Conservation (phyloP, 306 rosid species). For the Lathyrus sativus region DNA sequence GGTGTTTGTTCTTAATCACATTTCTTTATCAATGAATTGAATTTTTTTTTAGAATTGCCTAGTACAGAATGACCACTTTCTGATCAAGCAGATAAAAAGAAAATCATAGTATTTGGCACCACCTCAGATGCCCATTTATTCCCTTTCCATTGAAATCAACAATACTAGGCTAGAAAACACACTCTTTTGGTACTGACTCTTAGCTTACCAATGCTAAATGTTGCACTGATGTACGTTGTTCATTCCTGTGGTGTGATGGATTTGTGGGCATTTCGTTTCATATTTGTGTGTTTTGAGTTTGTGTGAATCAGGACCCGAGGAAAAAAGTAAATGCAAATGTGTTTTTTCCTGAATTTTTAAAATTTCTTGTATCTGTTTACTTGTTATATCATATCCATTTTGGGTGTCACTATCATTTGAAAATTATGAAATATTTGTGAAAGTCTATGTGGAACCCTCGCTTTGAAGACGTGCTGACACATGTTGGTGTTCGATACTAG, state of each 20-base stretch:
- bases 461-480: background rate
- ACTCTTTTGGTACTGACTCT: background rate
- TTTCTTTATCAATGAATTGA: slow-evolving; percentile 40
- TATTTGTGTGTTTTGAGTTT: background rate
- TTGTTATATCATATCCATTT: background rate
- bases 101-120: slow-evolving; percentile 32
- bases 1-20: slow-evolving; percentile 43
- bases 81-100: slow-evolving; percentile 34
- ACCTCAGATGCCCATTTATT: slow-evolving; percentile 38
- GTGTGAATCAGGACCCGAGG: background rate
- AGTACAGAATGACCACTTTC: too few species aligned
- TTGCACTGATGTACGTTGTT: background rate
- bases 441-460: background rate
- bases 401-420: background rate
- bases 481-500: background rate
- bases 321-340: slow-evolving; percentile 2
- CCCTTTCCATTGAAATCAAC: slow-evolving; percentile 42
- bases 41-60: slow-evolving; percentile 21
- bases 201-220: background rate
- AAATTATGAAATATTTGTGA: background rate
- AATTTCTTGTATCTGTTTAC: background rate
- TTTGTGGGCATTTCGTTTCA: background rate
- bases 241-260: background rate
- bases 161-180: slow-evolving; percentile 52
- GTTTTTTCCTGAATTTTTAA: background rate